Conservation (phyloP, 768 basidiomycete genomes). For the Gymnopilus dilepis region DNA sequence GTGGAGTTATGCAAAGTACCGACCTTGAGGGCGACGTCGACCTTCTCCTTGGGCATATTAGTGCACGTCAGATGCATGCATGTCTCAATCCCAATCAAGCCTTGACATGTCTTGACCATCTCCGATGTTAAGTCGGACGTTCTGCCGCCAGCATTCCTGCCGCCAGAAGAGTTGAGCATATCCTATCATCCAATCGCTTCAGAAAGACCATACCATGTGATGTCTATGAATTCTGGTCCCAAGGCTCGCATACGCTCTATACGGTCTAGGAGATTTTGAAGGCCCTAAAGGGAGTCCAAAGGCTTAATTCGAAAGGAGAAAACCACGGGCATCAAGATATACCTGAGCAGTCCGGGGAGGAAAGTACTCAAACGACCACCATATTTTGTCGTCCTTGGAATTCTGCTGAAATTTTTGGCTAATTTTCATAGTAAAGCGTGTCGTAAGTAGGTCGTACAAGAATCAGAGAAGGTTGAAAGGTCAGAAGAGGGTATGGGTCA, state of each 20-base stretch:
- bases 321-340: constrained; percentile 19
- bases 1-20: constrained; percentile 33
- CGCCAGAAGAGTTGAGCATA: constrained; percentile 6
- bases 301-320: constrained; percentile 2
- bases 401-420: constrained; percentile 92
- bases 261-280: constrained; percentile 96
- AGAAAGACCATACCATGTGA: constrained; percentile 74
- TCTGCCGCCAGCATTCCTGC: constrained; percentile 95
- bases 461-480: constrained; percentile 26
- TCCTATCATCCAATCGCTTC: not conserved
- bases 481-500: constrained; percentile 23
- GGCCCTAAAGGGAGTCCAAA: constrained; percentile 52
- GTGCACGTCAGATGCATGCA: constrained; percentile 99
- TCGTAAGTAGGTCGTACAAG: constrained; percentile 19
- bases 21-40: constrained; percentile 89
- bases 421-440: constrained; percentile 77
- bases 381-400: constrained; percentile 81
- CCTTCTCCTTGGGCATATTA: constrained; percentile 96
- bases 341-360: constrained; percentile 96
- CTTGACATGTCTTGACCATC: constrained; percentile 93
- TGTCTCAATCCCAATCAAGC: constrained; percentile 91
- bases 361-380: constrained; percentile 99
- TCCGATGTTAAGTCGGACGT: constrained; percentile 94
- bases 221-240: constrained; percentile 98
- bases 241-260: constrained; percentile 97